These are phyloP conservation scores for Plectranthus barbatus DNA, from an alignment of 257 asterid species.

Conservation along the genomic window DNA sequence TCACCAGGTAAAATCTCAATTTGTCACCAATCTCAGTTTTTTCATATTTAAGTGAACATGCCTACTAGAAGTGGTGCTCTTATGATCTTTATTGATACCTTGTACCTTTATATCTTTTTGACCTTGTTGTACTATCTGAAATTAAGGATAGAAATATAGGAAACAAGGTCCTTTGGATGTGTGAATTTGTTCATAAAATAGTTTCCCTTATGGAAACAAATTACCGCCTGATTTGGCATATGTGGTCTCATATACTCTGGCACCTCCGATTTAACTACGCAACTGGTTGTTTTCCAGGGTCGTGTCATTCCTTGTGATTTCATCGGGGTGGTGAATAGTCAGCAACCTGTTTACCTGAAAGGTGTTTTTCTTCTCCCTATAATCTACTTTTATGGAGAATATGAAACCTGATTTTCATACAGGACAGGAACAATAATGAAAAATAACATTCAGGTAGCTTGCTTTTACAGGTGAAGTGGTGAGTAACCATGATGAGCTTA, in stretches of 20 bases:
- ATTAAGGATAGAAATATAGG: neutral
- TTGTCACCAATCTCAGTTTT: neutral
- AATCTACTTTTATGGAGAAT: conserved; percentile 8
- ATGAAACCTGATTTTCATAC: neutral
- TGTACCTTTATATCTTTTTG: conserved; percentile 1
- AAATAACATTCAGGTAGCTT: conserved; percentile 9
- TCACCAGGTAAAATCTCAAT: conserved; percentile 68
- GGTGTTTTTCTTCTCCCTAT: conserved; percentile 34
- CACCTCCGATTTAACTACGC: conserved; percentile 14
- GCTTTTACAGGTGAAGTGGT: conserved; percentile 78
- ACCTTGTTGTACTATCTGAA: neutral
- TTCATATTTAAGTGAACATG: neutral
- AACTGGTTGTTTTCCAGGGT: conserved; percentile 55
- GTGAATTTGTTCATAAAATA: neutral
- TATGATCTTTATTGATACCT: conserved; percentile 6
- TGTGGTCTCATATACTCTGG: conserved; percentile 12
- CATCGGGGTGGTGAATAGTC: conserved; percentile 93
- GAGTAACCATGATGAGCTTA: conserved; percentile 96
- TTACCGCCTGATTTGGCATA: conserved; percentile 4
- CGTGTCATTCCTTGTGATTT: conserved; percentile 97
- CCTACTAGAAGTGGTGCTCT: conserved; percentile 1
- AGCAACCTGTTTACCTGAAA: conserved; percentile 86
- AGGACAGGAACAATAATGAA: neutral
- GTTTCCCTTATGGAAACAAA: neutral
- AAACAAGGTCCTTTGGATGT: neutral